phyloP scores from a whole-genome alignment of 1,284 basidiomycete genomes.

The Fomitiporia mediterranea region DNA sequence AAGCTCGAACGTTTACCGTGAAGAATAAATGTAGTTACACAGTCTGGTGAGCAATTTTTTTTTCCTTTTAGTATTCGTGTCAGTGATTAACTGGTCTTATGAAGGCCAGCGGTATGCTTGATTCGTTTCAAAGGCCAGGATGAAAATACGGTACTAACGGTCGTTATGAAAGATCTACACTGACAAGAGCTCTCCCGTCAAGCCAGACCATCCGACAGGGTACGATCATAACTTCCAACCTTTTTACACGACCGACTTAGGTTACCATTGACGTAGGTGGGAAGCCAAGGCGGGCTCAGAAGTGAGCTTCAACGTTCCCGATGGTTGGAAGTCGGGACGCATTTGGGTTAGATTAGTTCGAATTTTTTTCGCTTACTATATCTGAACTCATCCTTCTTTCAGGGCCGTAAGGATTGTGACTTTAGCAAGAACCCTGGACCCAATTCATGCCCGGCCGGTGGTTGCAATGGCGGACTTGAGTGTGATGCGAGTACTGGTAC shows the following conservation, averaged over 20 bases:
- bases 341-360: constrained; percentile 23
- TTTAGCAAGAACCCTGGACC: constrained; percentile 39
- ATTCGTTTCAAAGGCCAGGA: not conserved
- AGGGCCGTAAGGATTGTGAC: constrained; percentile 46
- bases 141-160: not conserved
- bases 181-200: not conserved
- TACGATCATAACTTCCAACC: not conserved
- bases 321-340: constrained; percentile 29
- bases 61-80: not conserved
- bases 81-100: not conserved
- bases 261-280: constrained; percentile 22
- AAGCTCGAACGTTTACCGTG: not conserved
- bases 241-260: not conserved
- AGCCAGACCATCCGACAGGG: constrained; percentile 5
- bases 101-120: not conserved
- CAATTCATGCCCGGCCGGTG: constrained; percentile 40
- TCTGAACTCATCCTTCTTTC: not conserved
- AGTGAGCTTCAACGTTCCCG: constrained; percentile 25
- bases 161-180: not conserved
- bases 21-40: constrained; percentile 4
- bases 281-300: constrained; percentile 21
- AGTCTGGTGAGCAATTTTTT: not conserved
- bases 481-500: constrained; percentile 31
- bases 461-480: constrained; percentile 42
- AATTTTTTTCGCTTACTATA: not conserved